Evolutionary conservation across 1,284 basidiomycete genomes (phyloP).

Genomic region (Moesziomyces sp.): DNA sequence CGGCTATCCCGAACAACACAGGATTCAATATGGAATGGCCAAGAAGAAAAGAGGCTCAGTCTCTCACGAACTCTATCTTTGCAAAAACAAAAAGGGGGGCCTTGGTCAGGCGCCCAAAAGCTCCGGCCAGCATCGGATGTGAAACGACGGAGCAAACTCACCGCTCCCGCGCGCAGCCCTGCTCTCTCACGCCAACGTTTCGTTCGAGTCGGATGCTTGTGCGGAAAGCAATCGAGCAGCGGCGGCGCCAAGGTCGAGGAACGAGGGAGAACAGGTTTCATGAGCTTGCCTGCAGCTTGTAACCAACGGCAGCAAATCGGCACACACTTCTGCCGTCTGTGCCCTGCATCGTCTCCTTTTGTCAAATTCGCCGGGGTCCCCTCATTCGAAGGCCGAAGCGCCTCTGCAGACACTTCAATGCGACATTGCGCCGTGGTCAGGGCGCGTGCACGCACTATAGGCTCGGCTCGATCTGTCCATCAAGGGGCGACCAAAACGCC

Average conservation of each 20-base stretch:
- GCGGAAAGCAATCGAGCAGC: not conserved
- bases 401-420: not conserved
- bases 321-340: not conserved
- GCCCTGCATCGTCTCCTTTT: too few relatives aligned
- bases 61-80: not conserved
- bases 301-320: not conserved
- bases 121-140: not conserved
- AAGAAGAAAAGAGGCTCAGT: not conserved
- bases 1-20: not conserved
- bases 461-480: not conserved
- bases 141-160: not conserved
- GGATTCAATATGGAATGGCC: not conserved
- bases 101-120: too few relatives aligned
- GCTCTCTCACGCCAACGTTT: not conserved
- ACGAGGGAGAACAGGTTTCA: not conserved
- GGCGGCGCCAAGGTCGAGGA: not conserved
- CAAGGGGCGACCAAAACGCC: not conserved
- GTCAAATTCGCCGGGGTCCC: not conserved
- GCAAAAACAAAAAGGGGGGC: not conserved
- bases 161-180: not conserved
- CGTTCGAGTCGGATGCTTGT: not conserved
- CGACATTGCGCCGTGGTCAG: not conserved
- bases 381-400: not conserved
- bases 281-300: not conserved
- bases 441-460: not conserved